Evolutionary conservation across 2,329 filamentous ascomycete species (phyloP).

Genomic region (Arthrocladium fulminans): DNA sequence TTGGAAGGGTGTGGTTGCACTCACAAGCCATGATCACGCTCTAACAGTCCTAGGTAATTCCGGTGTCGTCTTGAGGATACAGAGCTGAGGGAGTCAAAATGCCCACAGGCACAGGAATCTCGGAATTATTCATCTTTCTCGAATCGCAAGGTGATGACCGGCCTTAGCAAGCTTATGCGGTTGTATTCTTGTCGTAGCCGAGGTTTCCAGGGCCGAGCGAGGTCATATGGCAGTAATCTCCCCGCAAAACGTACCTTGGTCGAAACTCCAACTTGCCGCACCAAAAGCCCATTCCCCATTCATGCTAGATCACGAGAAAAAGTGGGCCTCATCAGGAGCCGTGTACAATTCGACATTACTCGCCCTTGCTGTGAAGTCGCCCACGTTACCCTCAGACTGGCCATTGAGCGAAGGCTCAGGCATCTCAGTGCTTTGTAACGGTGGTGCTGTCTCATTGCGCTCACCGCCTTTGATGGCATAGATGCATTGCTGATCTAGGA

Average conservation of each 20-base stretch:
- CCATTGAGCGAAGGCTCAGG: too few relatives aligned
- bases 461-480: too few relatives aligned
- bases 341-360: too few relatives aligned
- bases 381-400: too few relatives aligned
- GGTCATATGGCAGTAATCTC: background rate
- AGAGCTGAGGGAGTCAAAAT: background rate
- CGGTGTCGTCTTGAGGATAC: background rate
- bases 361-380: too few relatives aligned
- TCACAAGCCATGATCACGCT: slow-evolving; percentile 2
- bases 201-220: background rate
- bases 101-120: background rate
- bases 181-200: background rate
- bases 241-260: background rate
- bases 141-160: background rate
- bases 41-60: background rate
- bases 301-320: too few relatives aligned
- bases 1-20: background rate
- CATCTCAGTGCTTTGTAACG: too few relatives aligned
- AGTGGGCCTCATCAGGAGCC: too few relatives aligned
- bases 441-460: too few relatives aligned
- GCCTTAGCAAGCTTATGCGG: background rate
- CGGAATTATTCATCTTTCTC: background rate
- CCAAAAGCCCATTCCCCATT: too few relatives aligned
- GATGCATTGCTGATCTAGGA: too few relatives aligned
- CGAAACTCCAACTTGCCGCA: too few relatives aligned